Percentiles rank a stretch among this genome's conserved stretches.
These are phyloP conservation scores for Solanum chmielewskii DNA, from an alignment of 257 asterid genomes.

Conservation along the genomic window DNA sequence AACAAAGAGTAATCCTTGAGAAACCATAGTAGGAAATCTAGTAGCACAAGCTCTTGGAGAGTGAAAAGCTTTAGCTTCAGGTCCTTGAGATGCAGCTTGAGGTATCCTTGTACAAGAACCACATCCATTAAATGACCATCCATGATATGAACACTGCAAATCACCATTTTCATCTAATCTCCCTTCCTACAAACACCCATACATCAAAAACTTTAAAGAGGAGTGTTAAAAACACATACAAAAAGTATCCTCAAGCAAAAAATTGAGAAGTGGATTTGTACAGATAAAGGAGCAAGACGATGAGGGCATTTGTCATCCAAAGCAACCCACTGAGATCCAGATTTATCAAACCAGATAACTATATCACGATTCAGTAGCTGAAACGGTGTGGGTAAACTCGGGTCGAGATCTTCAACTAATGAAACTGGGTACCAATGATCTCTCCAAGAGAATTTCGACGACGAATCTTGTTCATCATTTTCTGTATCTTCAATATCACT, in stretches of 20 bases:
- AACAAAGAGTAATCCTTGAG: constrained; percentile 94
- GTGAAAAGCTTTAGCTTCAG: constrained; percentile 69
- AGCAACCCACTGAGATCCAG: constrained; percentile 80
- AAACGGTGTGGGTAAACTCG: constrained; percentile 71
- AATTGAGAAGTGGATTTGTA: constrained; percentile 4
- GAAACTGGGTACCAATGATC: constrained; percentile 99
- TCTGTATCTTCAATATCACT: constrained; percentile 16
- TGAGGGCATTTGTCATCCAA: constrained; percentile 96
- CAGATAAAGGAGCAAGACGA: constrained; percentile 96
- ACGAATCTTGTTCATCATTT: constrained; percentile 32
- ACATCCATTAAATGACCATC: constrained; percentile 94
- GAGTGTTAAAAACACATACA: not conserved
- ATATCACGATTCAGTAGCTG: constrained; percentile 91
- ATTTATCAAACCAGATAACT: constrained; percentile 83
- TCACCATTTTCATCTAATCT: constrained; percentile 95
- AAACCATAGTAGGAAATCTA: constrained; percentile 80
- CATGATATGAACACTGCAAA: constrained; percentile 97
- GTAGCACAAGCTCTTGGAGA: constrained; percentile 91
- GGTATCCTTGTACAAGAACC: constrained; percentile 92
- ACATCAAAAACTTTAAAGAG: not conserved
- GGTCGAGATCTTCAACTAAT: constrained; percentile 81
- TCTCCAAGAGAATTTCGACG: constrained; percentile 75
- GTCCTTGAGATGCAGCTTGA: constrained; percentile 87
- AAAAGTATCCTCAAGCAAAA: not conserved
- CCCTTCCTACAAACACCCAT: constrained; percentile 55